Evolutionary conservation across 225 moss, liverwort and hornwort species (phyloP).

Genomic region (Polytrichum commune): DNA sequence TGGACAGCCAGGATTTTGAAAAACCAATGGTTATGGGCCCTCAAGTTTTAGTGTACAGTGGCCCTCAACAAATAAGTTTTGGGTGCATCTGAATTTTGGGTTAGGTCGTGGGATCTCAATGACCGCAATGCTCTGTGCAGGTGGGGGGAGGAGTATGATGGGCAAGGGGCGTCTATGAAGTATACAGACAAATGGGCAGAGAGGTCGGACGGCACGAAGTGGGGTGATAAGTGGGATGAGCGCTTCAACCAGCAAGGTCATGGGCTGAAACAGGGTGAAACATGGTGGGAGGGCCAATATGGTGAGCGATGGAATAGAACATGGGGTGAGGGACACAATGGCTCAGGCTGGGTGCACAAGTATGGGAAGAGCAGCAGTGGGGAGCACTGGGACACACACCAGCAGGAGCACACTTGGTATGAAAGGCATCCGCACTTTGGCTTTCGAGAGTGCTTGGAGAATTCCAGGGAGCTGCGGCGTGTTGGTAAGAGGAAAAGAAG

Average conservation of each 20-base stretch:
- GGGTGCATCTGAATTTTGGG: too few relatives aligned
- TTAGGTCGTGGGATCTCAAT: too few relatives aligned
- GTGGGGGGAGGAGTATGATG: slow-evolving; percentile 96
- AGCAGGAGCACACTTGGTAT: slow-evolving; percentile 71
- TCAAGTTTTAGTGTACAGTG: too few relatives aligned
- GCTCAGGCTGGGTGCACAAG: slow-evolving; percentile 95
- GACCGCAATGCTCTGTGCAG: slow-evolving; percentile 27
- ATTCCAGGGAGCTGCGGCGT: slow-evolving; percentile 55
- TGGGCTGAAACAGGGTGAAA: slow-evolving; percentile 90
- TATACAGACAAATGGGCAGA: slow-evolving; percentile 99
- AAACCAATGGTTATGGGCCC: too few relatives aligned
- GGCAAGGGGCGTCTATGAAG: slow-evolving; percentile 84
- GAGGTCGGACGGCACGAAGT: slow-evolving; percentile 89
- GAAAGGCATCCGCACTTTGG: slow-evolving; percentile 77
- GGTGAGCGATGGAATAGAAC: slow-evolving; percentile 88
- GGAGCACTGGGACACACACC: slow-evolving; percentile 92
- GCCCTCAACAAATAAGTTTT: too few relatives aligned
- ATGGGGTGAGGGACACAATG: slow-evolving; percentile 95
- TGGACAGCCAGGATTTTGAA: too few relatives aligned
- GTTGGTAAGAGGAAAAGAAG: slow-evolving; percentile 55
- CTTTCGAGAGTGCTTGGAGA: slow-evolving; percentile 78
- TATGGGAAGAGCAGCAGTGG: slow-evolving; percentile 95
- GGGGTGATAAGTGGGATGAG: slow-evolving; percentile 99
- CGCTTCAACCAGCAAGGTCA: slow-evolving; percentile 63
- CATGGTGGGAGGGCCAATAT: slow-evolving; percentile 75